Evolutionary conservation across 2,329 filamentous ascomycete species (phyloP).

Genomic region (Acrocalymma vagum): DNA sequence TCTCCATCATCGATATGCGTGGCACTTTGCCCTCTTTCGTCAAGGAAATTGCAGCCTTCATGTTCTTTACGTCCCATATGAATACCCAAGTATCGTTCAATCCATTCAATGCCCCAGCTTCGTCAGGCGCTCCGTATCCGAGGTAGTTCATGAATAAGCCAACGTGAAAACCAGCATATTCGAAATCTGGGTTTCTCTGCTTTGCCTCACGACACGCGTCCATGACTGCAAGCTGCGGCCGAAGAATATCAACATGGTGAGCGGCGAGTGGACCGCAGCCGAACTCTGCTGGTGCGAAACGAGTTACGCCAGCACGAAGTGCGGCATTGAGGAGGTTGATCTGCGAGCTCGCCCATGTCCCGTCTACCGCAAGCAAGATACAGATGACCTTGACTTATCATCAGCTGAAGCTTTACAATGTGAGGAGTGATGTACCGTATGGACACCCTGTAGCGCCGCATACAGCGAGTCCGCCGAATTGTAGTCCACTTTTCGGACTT

Average conservation of each 20-base stretch:
- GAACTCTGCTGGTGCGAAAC: constrained; percentile 63
- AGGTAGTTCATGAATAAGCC: constrained; percentile 50
- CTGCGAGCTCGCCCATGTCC: constrained; percentile 46
- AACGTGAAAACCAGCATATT: constrained; percentile 38
- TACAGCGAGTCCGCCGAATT: constrained; percentile 22
- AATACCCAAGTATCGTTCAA: constrained; percentile 23
- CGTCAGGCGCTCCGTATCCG: constrained; percentile 29
- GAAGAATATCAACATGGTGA: constrained; percentile 26
- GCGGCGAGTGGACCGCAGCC: constrained; percentile 33
- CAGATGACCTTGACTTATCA: constrained; percentile 23
- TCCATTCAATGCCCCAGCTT: constrained; percentile 28
- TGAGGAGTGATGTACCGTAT: constrained; percentile 27
- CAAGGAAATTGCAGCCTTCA: constrained; percentile 36
- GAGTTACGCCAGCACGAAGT: constrained; percentile 58
- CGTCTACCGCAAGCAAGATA: constrained; percentile 24
- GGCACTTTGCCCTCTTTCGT: constrained; percentile 28
- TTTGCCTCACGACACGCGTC: constrained; percentile 26
- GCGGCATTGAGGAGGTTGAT: constrained; percentile 58
- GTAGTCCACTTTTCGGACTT: constrained; percentile 40
- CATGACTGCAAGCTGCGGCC: constrained; percentile 31
- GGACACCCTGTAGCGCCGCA: constrained; percentile 25
- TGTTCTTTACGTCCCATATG: constrained; percentile 19
- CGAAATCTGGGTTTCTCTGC: constrained; percentile 24
- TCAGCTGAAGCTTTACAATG: background rate
- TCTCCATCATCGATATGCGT: constrained; percentile 38